phyloP scores from a whole-genome alignment of 2,329 filamentous ascomycete genomes.

The Paraphaeosphaeria minitans region DNA sequence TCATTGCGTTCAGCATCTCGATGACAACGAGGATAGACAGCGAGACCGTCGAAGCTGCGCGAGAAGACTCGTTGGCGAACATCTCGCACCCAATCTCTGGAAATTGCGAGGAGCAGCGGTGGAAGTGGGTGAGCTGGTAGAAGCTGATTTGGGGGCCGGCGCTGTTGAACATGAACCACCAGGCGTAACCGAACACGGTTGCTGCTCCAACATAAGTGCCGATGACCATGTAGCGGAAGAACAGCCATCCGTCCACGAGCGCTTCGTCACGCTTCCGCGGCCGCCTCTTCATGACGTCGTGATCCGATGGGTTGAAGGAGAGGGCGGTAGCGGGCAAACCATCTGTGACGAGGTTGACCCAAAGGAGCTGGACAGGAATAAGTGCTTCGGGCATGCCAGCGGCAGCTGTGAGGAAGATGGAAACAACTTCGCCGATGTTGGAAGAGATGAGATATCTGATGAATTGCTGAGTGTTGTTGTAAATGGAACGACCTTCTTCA shows the following conservation, averaged over 20 bases:
- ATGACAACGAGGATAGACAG: conserved; percentile 92
- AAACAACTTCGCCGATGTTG: conserved; percentile 98
- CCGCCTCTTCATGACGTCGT: conserved; percentile 94
- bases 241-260: conserved; percentile 92
- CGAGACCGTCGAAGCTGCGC: conserved; percentile 90
- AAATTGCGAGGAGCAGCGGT: conserved; percentile 85
- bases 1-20: conserved; percentile 99
- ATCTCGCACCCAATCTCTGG: conserved; percentile 90
- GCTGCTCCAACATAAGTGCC: conserved; percentile 93
- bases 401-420: conserved; percentile 96
- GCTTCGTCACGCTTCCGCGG: conserved; percentile 92
- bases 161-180: conserved; percentile 98
- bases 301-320: conserved; percentile 97
- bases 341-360: conserved; percentile 98
- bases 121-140: conserved; percentile 88
- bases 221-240: conserved; percentile 96
- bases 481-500: conserved; percentile 96
- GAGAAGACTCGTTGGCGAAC: conserved; percentile 84
- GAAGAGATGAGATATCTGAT: conserved; percentile 99
- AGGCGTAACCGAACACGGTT: conserved; percentile 96
- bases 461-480: conserved; percentile 99
- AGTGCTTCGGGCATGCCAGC: conserved; percentile 97
- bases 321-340: conserved; percentile 94
- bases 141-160: conserved; percentile 91
- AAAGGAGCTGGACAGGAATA: conserved; percentile 94